These are phyloP conservation scores for Naganishia vishniacii DNA, from an alignment of 768 basidiomycete genomes.

Conservation along the genomic window DNA sequence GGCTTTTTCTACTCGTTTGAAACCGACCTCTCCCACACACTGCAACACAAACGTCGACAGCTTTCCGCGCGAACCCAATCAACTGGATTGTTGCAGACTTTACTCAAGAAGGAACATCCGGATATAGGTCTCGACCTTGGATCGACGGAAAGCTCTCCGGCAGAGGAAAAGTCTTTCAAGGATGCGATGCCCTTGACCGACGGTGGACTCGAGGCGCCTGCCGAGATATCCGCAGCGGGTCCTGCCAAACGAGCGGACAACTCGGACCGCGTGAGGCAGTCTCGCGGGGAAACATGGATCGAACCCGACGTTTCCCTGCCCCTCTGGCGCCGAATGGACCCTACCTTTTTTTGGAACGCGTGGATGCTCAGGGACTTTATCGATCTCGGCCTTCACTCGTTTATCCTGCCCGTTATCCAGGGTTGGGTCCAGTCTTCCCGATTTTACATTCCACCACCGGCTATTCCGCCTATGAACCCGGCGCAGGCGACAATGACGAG, in stretches of 20 bases:
- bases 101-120: conserved; percentile 31
- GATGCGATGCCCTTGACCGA: not conserved
- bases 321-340: conserved; percentile 83
- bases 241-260: conserved; percentile 37
- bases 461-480: conserved; percentile 30
- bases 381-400: conserved; percentile 81
- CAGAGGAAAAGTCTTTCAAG: conserved; percentile 61
- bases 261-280: conserved; percentile 7
- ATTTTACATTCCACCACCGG: conserved; percentile 55
- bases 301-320: conserved; percentile 76
- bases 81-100: conserved; percentile 33
- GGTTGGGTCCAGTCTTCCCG: conserved; percentile 76
- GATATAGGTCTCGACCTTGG: not conserved
- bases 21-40: conserved; percentile 58
- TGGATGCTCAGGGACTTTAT: conserved; percentile 76
- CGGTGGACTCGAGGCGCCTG: conserved; percentile 22
- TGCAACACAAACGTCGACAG: conserved; percentile 42
- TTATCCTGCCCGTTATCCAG: conserved; percentile 85
- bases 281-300: conserved; percentile 50
- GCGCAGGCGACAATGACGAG: conserved; percentile 10
- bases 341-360: conserved; percentile 95
- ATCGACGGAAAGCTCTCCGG: conserved; percentile 76
- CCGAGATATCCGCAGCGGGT: conserved; percentile 13
- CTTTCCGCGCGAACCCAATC: conserved; percentile 32
- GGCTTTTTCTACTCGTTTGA: conserved; percentile 86